Conservation (phyloP, 306 rosid genomes). For the Begonia fuchsioides region DNA sequence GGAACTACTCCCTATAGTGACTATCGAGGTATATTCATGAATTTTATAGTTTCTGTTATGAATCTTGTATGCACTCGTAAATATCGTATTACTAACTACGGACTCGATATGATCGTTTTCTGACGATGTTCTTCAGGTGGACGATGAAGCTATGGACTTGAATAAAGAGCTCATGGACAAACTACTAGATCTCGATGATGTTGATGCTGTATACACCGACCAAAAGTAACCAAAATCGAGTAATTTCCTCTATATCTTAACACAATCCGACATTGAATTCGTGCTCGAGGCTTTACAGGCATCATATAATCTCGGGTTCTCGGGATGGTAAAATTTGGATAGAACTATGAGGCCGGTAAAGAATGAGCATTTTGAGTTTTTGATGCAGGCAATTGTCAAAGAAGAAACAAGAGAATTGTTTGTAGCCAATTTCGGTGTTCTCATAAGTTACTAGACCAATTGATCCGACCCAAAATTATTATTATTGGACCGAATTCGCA, state of each 20-base stretch:
- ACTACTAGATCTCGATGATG: constrained; percentile 89
- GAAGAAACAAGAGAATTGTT: no score
- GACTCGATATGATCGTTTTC: no score
- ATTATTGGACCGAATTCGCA: no score
- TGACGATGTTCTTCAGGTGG: constrained; percentile 43
- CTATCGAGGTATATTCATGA: constrained; percentile 27
- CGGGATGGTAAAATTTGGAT: background rate
- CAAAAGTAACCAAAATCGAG: constrained; percentile 34
- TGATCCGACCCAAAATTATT: no score
- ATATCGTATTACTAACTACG: no score
- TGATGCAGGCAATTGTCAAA: no score
- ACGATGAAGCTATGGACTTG: constrained; percentile 83
- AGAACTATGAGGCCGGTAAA: background rate
- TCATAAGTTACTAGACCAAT: no score
- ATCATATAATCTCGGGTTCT: background rate
- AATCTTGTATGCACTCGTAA: no score
- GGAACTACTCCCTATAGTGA: constrained; percentile 65
- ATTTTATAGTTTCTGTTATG: background rate
- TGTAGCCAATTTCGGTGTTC: no score
- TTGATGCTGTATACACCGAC: constrained; percentile 88
- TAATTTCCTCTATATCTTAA: background rate
- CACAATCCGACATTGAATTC: background rate
- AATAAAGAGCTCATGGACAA: constrained; percentile 72
- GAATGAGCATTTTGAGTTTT: no score
- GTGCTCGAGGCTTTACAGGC: background rate